phyloP scores from a whole-genome alignment of 257 asterid species.

The Rubia yunnanensis region DNA sequence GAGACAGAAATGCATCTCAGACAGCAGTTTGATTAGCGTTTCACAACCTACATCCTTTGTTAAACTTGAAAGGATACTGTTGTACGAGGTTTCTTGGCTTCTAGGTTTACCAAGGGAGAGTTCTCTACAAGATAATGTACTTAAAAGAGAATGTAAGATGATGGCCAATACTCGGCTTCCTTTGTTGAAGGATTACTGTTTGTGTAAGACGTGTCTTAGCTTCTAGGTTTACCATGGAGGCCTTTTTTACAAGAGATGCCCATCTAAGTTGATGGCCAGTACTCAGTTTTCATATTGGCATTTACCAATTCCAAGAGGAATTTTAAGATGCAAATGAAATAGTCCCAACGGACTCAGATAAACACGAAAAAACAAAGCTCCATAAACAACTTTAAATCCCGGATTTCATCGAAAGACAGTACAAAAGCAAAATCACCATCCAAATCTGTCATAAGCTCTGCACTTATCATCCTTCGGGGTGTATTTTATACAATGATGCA shows the following conservation, averaged over 20 bases:
- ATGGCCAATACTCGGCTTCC: too few species aligned
- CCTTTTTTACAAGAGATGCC: neutral
- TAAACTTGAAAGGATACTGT: neutral
- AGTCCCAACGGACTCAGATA: neutral
- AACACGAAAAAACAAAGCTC: neutral
- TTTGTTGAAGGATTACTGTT: too few species aligned
- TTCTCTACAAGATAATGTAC: neutral
- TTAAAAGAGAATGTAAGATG: neutral
- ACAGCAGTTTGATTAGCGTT: slow-evolving; percentile 81
- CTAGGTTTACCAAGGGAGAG: neutral
- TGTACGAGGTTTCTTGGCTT: neutral
- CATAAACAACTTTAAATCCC: neutral
- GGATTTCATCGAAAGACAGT: neutral
- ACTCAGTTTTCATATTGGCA: neutral
- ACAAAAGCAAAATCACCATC: neutral
- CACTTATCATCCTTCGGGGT: slow-evolving; percentile 6
- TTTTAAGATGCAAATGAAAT: neutral
- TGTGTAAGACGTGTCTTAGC: neutral
- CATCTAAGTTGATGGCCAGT: too few species aligned
- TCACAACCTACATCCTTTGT: neutral
- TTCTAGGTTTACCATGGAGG: too few species aligned
- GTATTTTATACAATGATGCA: slow-evolving; percentile 3
- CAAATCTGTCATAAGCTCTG: neutral
- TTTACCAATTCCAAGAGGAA: too few species aligned
- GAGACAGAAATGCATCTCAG: slow-evolving; percentile 98